Base-by-base conservation (phyloP, 352 stramenopile species). In the Pythium aristosporum region DNA sequence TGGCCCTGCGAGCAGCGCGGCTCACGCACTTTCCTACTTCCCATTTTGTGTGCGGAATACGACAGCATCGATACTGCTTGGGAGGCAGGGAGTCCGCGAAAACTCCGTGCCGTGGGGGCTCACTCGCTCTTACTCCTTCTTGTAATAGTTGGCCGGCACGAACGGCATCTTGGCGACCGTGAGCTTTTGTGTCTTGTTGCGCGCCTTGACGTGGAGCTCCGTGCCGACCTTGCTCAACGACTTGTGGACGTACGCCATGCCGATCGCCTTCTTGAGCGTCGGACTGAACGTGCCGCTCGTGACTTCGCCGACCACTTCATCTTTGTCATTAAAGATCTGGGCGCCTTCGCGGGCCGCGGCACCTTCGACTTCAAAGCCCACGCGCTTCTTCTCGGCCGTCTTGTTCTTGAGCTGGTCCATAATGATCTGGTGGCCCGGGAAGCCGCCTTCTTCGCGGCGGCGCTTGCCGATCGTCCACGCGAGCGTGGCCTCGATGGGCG, bases 161-260 rank as follows among this genome's bases (percentile, higher is more conserved):
- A 99, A 99, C 36, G 97, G 97, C 97, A 99, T 99, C 82, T 98
- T 98, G 65, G 91, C 93, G 53, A 99, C 86, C 37, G 89, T 81
- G 7, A 96, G 89, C 44, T 84, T 80, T 74, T 98, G 84, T 77
- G 97, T 88, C 77, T 99, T 99, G 71, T 92, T 92, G 67, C 97
- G 92, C 46, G 98, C 96, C 75, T 98, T 98, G 10, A 99, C 69
- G 56, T 88, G 83, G 56, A 99, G 74, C 58, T 97, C 76, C 47
- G 96, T 99, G 63, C 94, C 96, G 51, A 88, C 70, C 80, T 99
- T 99, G 56, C 79, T 68, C 51, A 87, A 50, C 10, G 67, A 81
- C 65, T 96, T 98, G 62, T 94, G 80, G 32, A 99, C 94, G 77
- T 99, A 99, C 56, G 96, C 97, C 97, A 99, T 99, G 47, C 97